Base-by-base conservation (phyloP, 2,329 filamentous ascomycete species). In the Pseudogymnoascus sp. region DNA sequence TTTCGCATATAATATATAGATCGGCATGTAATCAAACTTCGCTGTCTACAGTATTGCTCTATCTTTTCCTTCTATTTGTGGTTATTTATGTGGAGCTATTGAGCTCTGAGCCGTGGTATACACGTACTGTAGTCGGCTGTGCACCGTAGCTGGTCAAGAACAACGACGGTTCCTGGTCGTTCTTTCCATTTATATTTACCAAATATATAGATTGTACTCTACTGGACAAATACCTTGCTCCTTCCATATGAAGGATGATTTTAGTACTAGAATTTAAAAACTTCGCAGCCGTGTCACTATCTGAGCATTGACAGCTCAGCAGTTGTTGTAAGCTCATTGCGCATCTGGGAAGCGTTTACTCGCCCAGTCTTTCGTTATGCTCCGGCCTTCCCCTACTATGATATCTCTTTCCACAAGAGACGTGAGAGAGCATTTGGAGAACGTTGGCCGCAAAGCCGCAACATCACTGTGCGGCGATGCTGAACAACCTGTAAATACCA, bases 361-460 rank as follows among this genome's bases (percentile, higher is more conserved):
- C 25, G 11, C 25, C 25, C 45, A 33, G 25, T 33, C 25, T 12
- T 33, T 55, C 45, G 5, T 19, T 16, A 60, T 60, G 58, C 36
- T 60, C 23, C 58, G 58, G 7, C 58, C 58, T 38, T 38, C 33
- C n/a, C 58, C 58, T 23, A 39, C 58, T 6, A 39, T 60, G 5
- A 60, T 60, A 38, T 60, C 58, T 28, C 58, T 60, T 60, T 38
- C 58, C 19, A 60, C 16, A 16, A 60, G 23, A 5, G 58, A 60
- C n/a, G 33, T 60, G 58, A 8, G n/a, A 28, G 58, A 60, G 58
- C 58, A 60, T 60, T 19, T 60, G n/a, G 58, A 60, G 33, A 60
- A 41, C 14, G 36, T 36, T n/a, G 16, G 9, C 58, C 36, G 19
- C 14, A 41, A 39, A 60, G 36, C 33, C 7, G 33, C 12, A 60